These are phyloP conservation scores for Penicillium sp. DNA, from an alignment of 2,329 filamentous ascomycete species.

Conservation along the genomic window DNA sequence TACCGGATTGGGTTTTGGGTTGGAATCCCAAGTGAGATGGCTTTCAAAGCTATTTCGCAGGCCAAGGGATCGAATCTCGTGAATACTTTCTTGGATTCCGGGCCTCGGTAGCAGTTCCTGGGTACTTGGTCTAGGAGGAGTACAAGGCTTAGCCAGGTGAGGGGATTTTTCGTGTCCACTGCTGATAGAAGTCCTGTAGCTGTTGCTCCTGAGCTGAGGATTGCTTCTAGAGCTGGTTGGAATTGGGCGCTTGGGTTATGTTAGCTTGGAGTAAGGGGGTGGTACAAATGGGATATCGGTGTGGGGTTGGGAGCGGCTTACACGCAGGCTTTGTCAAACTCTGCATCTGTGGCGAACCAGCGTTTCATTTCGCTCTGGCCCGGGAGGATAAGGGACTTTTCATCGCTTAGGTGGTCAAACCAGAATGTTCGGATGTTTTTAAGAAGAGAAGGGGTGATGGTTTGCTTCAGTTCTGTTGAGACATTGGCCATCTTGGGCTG, in stretches of 20 bases:
- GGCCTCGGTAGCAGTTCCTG: constrained; percentile 60
- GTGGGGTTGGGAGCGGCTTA: constrained; percentile 4
- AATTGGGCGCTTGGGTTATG: constrained; percentile 15
- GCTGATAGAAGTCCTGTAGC: constrained; percentile 15
- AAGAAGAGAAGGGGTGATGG: constrained; percentile 19
- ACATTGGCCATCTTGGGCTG: constrained; percentile 3
- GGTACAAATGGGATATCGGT: not conserved
- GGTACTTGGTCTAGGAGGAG: constrained; percentile 64
- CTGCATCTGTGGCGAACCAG: constrained; percentile 19
- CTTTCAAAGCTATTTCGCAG: constrained; percentile 44
- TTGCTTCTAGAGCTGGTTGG: constrained; percentile 16
- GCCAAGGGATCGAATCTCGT: constrained; percentile 58
- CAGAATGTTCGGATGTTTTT: constrained; percentile 22
- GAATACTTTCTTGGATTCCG: constrained; percentile 51
- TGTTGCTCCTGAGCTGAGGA: constrained; percentile 14
- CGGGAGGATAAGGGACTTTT: constrained; percentile 19
- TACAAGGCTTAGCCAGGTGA: constrained; percentile 48
- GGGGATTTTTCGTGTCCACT: constrained; percentile 11
- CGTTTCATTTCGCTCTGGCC: constrained; percentile 17
- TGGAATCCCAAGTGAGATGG: constrained; percentile 34
- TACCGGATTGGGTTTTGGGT: constrained; percentile 29
- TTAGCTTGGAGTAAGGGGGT: not conserved
- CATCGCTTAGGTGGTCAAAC: constrained; percentile 21
- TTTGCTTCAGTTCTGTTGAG: constrained; percentile 9
- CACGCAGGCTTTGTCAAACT: constrained; percentile 22